Base-by-base conservation (phyloP, 495 filamentous ascomycete species). In the Sordaria brevicollis region DNA sequence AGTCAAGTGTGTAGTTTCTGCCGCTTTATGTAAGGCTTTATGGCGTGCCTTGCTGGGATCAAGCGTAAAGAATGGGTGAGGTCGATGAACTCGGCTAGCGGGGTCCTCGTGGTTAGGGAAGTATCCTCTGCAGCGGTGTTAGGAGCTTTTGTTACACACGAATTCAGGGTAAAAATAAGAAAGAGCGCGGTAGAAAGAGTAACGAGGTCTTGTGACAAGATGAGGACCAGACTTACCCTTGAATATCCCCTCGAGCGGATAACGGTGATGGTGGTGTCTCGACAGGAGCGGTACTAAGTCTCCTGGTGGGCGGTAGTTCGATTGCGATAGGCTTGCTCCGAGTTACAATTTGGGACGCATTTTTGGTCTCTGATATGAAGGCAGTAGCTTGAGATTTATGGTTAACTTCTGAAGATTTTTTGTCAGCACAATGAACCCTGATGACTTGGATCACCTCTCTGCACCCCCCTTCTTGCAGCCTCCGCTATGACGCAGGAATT, bases 61-160 rank as follows among this genome's bases (percentile, higher is more conserved):
- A 21, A 73, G 67, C 0, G 79, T 17, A 6, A 62, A 75, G 72
- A 84, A 83, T 5, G 81, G 81, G 66, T 82, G 82, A 68, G 81
- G 73, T 19, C 74, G 74, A n/a, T 76, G 78, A 25, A 82, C 71
- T 33, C 78, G 74, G 62, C 67, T 74, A 29, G 78, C 49, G n/a
- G 78, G 76, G 31, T 84, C 81, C 69, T 85, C 84, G 77, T 85
- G 83, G 25, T 81, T 73, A 8, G 85, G 85, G 67, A 86, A 86
- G 73, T 85, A 86, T 19, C 80, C 84, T 71, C 84, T 86, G 67
- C 31, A 39, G 29, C 31, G 17, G 25, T 31, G 25, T 62, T 31
- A 62, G 49, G 21, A 31, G 2, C 21, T 13, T 31, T 1, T 31
- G 13, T 62, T 2, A 10, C 5, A 19, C 5, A 54, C 19, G 43